Base-by-base conservation (phyloP, 352 stramenopile species). In the Globisporangium emineosum region DNA sequence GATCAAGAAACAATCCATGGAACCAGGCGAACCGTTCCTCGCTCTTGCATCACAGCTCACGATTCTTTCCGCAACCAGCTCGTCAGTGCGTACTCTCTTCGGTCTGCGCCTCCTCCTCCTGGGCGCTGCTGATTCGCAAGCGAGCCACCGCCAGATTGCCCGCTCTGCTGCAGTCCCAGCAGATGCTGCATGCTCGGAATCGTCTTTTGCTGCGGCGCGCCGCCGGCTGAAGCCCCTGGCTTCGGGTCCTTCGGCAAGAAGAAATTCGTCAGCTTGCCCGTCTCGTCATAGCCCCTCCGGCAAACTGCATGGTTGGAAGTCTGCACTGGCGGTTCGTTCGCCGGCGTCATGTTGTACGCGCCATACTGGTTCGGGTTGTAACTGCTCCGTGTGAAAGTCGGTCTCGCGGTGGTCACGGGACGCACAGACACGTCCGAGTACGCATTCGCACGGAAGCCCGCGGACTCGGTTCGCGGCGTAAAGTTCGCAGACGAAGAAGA, bases 351-450 rank as follows among this genome's bases (percentile, higher is more conserved):
- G 57, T 88, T 83, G 59, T 79, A 90, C 2, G 77, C 74, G 37
- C 81, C 83, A 43, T 90, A 90, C 61, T 90, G 83, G 68, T 77
- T 92, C 27, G 76, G 70, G 56, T 90, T 89, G 60, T 79, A 86
- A 56, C 60, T 86, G 54, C 77, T 90, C 47, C 81, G 73, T 25
- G 70, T 62, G 57, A 92, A 77, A 23, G 67, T 75, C 69, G 67
- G 71, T 13, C 70, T 64, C n/a, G 75, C 64, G 23, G 55, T 64
- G 6, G 66, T 53, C 47, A 78, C 69, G 0, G 78, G 81, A 3
- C 81, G 81, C 21, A 86, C 71, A 2, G 66, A 64, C 27, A 92
- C 75, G 60, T 92, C 81, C 21, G 83, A 89, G 65, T 90, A 92
- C 8, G 83, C 79, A 50, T 77, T 87, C 35, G 74, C 67, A 9